Conservation (phyloP, 1,284 basidiomycete species). For the Vanrija humicola region DNA sequence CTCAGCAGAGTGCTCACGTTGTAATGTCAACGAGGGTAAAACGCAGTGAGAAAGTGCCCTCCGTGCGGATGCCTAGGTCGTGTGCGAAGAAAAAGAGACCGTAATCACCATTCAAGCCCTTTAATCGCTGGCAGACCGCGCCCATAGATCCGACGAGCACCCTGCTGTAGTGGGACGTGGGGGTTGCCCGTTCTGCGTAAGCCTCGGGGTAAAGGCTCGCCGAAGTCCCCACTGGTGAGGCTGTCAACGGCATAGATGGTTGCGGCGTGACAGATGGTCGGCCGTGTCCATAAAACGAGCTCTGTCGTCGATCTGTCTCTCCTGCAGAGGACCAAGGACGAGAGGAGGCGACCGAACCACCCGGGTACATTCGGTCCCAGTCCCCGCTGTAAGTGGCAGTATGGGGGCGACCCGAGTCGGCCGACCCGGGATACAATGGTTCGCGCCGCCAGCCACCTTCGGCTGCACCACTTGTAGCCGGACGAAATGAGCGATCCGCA, state of each 20-base stretch:
- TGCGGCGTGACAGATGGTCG: not conserved
- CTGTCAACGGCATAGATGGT: constrained; percentile 1
- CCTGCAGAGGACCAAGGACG: constrained; percentile 10
- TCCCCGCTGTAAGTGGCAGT: constrained; percentile 3
- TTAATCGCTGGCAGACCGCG: constrained; percentile 72
- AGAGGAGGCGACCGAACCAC: not conserved
- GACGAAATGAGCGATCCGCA: not conserved
- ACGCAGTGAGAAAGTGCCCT: constrained; percentile 56
- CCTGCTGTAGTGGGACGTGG: constrained; percentile 68
- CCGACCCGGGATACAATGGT: not conserved
- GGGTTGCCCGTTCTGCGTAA: constrained; percentile 39
- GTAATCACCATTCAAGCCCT: constrained; percentile 73
- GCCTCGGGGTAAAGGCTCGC: constrained; percentile 9
- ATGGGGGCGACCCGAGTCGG: not conserved
- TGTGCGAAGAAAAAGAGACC: constrained; percentile 86
- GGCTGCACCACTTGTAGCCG: not conserved
- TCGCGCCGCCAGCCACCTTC: constrained; percentile 4
- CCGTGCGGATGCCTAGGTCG: constrained; percentile 79
- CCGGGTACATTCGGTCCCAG: constrained; percentile 3
- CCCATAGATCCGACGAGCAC: constrained; percentile 83
- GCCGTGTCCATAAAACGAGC: too few relatives aligned
- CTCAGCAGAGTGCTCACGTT: constrained; percentile 18
- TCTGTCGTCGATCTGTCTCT: too few relatives aligned
- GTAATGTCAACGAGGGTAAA: constrained; percentile 40
- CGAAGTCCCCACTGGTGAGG: constrained; percentile 4